These are phyloP conservation scores for Catenaria anguillulae DNA, from an alignment of 371 early-diverging fungal species.

Conservation along the genomic window DNA sequence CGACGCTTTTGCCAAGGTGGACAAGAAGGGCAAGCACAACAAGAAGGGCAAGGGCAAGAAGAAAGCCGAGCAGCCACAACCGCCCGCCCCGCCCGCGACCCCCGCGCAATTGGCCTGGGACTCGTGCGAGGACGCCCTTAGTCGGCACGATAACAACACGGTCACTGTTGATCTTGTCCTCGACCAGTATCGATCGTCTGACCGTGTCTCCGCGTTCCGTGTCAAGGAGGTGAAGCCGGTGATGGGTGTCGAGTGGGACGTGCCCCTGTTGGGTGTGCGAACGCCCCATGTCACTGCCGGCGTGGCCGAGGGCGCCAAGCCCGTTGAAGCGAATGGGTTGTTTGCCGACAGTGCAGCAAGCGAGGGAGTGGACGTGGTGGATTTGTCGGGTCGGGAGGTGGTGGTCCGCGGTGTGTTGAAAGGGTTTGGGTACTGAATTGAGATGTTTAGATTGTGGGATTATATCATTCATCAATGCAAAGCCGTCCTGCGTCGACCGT, in stretches of 20 bases:
- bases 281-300: constrained; percentile 17
- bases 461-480: no score
- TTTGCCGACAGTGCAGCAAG: no score
- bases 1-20: background rate
- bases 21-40: background rate
- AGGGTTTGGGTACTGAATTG: no score
- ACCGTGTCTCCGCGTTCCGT: background rate
- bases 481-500: no score
- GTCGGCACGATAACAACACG: background rate
- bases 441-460: no score
- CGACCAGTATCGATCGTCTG: background rate
- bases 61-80: background rate
- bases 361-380: no score
- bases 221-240: constrained; percentile 13
- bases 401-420: no score
- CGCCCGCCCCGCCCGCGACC: background rate
- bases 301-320: constrained; percentile 11
- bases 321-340: constrained; percentile 14
- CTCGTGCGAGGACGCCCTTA: background rate
- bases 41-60: background rate
- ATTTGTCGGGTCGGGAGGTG: no score
- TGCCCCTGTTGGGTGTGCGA: background rate
- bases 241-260: constrained; percentile 17
- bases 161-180: background rate
- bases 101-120: background rate